Evolutionary conservation across 148 eudicot species (phyloP).

Genomic region (Arbutus unedo): DNA sequence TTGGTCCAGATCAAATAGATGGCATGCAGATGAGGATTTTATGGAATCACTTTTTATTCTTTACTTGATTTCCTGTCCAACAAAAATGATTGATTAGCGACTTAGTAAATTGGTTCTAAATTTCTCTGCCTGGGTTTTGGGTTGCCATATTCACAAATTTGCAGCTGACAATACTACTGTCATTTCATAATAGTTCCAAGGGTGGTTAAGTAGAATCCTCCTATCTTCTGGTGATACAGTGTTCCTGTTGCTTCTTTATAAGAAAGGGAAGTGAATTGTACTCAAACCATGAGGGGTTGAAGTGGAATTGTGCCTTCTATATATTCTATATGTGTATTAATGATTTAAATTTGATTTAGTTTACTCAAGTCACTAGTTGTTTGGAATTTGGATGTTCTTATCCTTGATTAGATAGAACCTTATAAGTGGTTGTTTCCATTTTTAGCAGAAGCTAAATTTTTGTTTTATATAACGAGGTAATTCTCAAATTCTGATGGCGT

Average conservation of each 20-base stretch:
- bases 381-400: too few species aligned
- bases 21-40: not conserved
- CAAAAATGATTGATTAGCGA: not conserved
- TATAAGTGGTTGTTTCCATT: too few species aligned
- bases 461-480: too few species aligned
- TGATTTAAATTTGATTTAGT: too few species aligned
- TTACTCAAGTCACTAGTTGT: too few species aligned
- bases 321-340: too few species aligned
- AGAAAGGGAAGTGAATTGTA: too few species aligned
- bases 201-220: not conserved
- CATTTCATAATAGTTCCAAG: not conserved
- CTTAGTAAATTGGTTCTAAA: not conserved
- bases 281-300: too few species aligned
- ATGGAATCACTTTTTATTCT: not conserved
- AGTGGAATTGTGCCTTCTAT: too few species aligned
- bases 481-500: too few species aligned
- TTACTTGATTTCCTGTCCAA: not conserved
- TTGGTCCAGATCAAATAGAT: slow-evolving; percentile 7
- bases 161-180: not conserved
- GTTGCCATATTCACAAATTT: not conserved
- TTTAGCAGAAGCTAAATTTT: too few species aligned
- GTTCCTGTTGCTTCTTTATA: not conserved
- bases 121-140: not conserved
- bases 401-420: too few species aligned
- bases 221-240: not conserved